Evolutionary conservation across 306 rosid genomes (phyloP), one percentile per base, ranked within the genome.

Genomic region (Cajanus cajan): DNA sequence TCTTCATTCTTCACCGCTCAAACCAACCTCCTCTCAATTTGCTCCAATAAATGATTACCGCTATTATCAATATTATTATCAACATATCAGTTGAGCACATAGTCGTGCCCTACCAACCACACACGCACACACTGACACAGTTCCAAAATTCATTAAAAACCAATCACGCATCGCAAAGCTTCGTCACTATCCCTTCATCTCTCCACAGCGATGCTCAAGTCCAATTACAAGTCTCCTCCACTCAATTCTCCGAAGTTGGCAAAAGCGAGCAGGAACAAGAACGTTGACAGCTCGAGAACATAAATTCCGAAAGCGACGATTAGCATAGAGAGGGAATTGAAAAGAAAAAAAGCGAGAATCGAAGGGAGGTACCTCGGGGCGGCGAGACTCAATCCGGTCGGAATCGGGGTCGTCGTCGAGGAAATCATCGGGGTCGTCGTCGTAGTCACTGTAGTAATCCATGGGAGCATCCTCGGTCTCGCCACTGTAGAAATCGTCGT

Each of bases 401-500:
- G 89, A 85, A 54, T 88, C 93, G 36, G 86, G 84, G 34, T 74
- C 90, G 18, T 86, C 87, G 8, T 85, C 91, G 31, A 78, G 75
- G 74, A 83, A 88, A 78, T 83, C 91, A 54, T 83, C 89, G 8
- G 76, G 78, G 0, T 73, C 90, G 36, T 82, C 87, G 14, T 83
- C 89, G 64, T 81, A 90, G 72, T 85, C 87, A 71, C 85, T 78
- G 87, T 85, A 83, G 76, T 86, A 86, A 55, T 86, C 94, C 87
- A 89, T 70, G 39, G 87, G 92, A 44, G 79, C 87, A 13, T 91
- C 91, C 71, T 89, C 96, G 16, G 89, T 85, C 40, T 88, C 91
- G 22, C 96, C 98, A 85, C 98, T 88, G 87, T 94, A 92, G 87
- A 92, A 92, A 81, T 89, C 97, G 22, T 94, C 97, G 5, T 90